Conservation (phyloP, 257 asterid species). For the Primulina tabacum region DNA sequence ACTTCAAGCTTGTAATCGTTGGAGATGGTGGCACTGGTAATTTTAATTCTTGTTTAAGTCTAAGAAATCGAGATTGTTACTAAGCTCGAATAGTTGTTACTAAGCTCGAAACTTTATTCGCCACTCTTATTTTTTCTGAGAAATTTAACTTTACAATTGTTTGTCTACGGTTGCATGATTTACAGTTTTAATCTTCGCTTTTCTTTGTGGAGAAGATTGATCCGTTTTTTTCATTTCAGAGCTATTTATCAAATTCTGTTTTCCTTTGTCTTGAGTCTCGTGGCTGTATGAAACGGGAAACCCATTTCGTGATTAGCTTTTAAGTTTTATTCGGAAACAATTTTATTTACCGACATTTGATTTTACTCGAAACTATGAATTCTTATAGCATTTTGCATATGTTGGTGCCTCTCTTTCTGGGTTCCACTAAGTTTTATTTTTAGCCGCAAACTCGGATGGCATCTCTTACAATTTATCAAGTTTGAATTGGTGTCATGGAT, state of each 20-base stretch:
- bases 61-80: neutral
- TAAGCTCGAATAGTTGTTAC: neutral
- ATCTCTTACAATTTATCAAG: too few species aligned
- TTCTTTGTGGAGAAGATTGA: too few species aligned
- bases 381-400: neutral
- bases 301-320: too few species aligned
- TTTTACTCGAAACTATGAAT: neutral
- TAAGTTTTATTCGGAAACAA: too few species aligned
- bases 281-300: too few species aligned
- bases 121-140: neutral
- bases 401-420: neutral
- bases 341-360: too few species aligned
- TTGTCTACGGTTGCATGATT: neutral
- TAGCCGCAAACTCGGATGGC: neutral
- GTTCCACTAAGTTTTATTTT: neutral
- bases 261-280: too few species aligned
- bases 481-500: too few species aligned
- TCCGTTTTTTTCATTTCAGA: neutral
- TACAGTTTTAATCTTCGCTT: neutral
- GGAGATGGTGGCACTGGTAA: constrained; percentile 93
- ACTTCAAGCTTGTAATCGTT: constrained; percentile 84
- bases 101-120: neutral
- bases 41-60: neutral
- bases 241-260: neutral
- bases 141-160: neutral